Conservation (phyloP, 176 grass and related monocot species). For the Carex cristatella region DNA sequence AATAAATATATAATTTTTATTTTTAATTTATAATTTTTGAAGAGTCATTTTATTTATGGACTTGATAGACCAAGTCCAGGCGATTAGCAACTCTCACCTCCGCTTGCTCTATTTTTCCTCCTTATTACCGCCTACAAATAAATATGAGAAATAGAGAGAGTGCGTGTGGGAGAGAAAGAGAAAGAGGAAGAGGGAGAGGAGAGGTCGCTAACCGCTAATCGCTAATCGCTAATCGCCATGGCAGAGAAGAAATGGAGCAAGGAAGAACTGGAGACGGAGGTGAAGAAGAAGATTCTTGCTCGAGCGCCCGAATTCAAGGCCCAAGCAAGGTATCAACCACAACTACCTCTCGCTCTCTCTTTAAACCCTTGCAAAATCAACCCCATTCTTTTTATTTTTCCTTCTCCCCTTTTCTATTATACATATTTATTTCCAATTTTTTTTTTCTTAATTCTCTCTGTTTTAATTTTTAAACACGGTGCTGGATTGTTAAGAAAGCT, state of each 20-base stretch:
- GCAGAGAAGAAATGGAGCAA: constrained; percentile 22
- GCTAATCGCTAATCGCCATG: too few relatives aligned
- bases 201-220: not conserved
- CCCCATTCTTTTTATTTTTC: not conserved
- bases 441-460: not conserved
- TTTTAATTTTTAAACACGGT: not conserved
- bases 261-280: constrained; percentile 45
- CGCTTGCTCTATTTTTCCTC: not conserved
- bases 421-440: not conserved
- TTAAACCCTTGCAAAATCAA: not conserved
- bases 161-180: constrained; percentile 19
- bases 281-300: constrained; percentile 51
- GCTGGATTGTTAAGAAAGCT: not conserved
- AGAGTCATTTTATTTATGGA: too few relatives aligned
- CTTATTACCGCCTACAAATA: not conserved
- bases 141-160: not conserved
- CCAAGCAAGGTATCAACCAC: constrained; percentile 59
- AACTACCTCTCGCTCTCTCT: not conserved
- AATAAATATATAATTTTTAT: too few relatives aligned
- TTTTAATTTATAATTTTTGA: too few relatives aligned
- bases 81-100: not conserved
- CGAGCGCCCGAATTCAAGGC: constrained; percentile 66
- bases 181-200: not conserved
- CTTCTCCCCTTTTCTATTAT: not conserved
- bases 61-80: not conserved